A percentile compares a stretch with the other conserved stretches of the same genome.
Conservation (phyloP, 73 alveolate species). For the Paramecium octaurelia region DNA sequence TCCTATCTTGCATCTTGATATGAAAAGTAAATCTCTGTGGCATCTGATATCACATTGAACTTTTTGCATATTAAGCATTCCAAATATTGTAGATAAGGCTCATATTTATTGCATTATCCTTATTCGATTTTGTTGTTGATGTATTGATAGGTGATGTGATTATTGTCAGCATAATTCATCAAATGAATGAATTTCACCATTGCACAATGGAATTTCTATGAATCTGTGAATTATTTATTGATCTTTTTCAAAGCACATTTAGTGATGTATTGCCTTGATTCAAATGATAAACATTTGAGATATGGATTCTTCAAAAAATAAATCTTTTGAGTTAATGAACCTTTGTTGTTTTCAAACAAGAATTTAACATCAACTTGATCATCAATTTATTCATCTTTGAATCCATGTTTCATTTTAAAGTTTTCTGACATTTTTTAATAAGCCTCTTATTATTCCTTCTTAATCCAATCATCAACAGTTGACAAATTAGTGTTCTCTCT, state of each 20-base stretch:
- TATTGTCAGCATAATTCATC: background rate
- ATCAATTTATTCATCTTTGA: background rate
- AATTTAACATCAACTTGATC: background rate
- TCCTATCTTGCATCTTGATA: background rate
- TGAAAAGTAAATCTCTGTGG: background rate
- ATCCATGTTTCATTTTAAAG: background rate
- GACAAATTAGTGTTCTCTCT: background rate
- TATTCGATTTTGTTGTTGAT: background rate
- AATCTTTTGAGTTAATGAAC: background rate
- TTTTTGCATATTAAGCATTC: slow-evolving; percentile 9
- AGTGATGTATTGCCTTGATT: background rate
- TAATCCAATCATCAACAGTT: background rate
- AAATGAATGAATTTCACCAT: background rate
- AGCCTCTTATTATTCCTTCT: background rate
- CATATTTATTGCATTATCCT: background rate
- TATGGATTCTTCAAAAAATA: background rate
- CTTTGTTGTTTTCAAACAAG: background rate
- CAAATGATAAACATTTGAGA: background rate
- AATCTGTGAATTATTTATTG: background rate
- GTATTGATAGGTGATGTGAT: background rate
- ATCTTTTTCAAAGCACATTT: background rate
- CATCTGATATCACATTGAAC: background rate
- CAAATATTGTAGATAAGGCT: slow-evolving; percentile 1
- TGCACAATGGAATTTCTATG: background rate
- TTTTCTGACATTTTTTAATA: background rate